Base-by-base conservation (phyloP, 257 asterid species). In the Petunia secreta region DNA sequence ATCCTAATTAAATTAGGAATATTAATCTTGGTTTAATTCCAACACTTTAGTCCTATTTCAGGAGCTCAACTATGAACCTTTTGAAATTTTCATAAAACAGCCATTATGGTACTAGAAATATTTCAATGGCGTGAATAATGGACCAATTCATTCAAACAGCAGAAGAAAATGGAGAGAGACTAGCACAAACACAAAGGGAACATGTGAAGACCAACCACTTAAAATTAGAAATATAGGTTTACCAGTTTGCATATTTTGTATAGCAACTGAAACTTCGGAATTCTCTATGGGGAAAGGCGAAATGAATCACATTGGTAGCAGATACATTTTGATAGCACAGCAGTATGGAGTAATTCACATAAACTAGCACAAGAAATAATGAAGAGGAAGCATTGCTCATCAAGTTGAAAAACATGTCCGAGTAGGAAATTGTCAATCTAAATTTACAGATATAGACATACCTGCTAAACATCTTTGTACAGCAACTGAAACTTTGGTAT, bases 401-500 rank as follows among this genome's bases (percentile, higher is more conserved):
- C 60, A 10, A 71, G 25, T 44, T 10, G 41, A n/a, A 39, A 48
- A 48, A 50, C 15, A 11, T 48, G 60, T 34, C 34, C 48, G 5
- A 6, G 10, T 34, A 71, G 13, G 62, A 71, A 48, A 43, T 34
- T 25, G 34, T 48, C 60, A 71, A 71, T 44, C 60, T 48, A 48
- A 71, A 34, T 25, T 50, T 73, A 50, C 46, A 14, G 15, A 38
- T 13, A 44, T 7, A 60, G 11, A 50, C 63, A 44, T 60, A 86
- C 87, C 84, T 75, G 80, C 86, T 93, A 95, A 60, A 95, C 97
- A 83, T 93, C 95, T 85, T 84, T 91, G 76, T 91, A 95, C 57
- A 95, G 90, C 90, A 95, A 78, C 88, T 93, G 89, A 76, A 95
- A 95, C 85, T 92, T 93, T 2, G 95, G 98, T 75, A 91, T 91